Percentiles rank a stretch among this genome's conserved stretches.
Evolutionary conservation across 2,329 filamentous ascomycete genomes (phyloP).

Genomic region (Aspergillus sp.): DNA sequence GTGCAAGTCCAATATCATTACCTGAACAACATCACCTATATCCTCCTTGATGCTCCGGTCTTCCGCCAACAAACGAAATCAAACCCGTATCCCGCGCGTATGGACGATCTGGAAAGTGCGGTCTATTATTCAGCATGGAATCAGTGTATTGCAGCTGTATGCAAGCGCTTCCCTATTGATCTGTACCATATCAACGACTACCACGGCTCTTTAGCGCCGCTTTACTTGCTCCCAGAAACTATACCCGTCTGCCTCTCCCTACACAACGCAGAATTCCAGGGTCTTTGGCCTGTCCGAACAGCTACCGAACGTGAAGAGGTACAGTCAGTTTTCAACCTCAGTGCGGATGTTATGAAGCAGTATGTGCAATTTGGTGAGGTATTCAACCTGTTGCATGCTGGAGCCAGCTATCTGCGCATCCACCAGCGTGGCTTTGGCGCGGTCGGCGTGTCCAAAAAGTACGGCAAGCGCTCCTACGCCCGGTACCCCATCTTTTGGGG

Average conservation of each 20-base stretch:
- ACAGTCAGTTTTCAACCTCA: conserved; percentile 64
- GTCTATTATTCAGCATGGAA: conserved; percentile 71
- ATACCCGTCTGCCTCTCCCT: conserved; percentile 64
- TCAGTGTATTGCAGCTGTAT: conserved; percentile 64
- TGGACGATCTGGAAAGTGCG: conserved; percentile 68
- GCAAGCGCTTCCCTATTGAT: conserved; percentile 63
- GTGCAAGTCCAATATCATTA: conserved; percentile 65
- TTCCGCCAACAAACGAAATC: conserved; percentile 64
- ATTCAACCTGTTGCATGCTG: conserved; percentile 67
- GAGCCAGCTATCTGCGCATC: conserved; percentile 63
- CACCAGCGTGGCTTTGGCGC: conserved; percentile 68
- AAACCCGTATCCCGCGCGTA: conserved; percentile 65
- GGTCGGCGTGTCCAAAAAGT: conserved; percentile 68
- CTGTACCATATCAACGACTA: conserved; percentile 69
- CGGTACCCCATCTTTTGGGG: conserved; percentile 71
- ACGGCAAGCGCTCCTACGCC: conserved; percentile 66
- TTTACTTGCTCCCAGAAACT: conserved; percentile 65
- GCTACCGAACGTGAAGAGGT: conserved; percentile 62
- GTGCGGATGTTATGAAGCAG: conserved; percentile 55
- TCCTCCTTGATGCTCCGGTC: conserved; percentile 65
- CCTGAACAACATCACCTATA: conserved; percentile 66
- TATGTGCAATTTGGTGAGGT: conserved; percentile 69
- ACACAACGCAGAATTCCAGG: conserved; percentile 69
- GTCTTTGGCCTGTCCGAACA: conserved; percentile 66
- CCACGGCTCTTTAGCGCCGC: conserved; percentile 62